Base-by-base conservation (phyloP, 2,329 filamentous ascomycete species). In the Pseudogymnoascus verrucosus region DNA sequence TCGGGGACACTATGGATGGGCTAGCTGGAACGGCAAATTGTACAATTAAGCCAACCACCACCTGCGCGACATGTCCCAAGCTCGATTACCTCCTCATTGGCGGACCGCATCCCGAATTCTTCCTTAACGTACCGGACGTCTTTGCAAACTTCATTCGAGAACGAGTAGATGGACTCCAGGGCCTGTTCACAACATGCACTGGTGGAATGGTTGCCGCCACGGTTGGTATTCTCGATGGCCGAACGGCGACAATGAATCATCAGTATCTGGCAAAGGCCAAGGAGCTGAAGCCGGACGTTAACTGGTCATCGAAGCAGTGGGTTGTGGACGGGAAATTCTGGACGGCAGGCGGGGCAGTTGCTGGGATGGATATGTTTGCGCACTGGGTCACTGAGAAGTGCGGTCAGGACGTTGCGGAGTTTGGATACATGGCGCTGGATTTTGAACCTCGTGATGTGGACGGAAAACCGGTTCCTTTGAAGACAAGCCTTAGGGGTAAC, bases 291-390 rank as follows among this genome's bases (percentile, higher is more conserved):
- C 76, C 79, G 0, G 72, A 76, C 0, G 78, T 80, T 10, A 75
- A 78, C 3, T 81, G 78, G 79, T 74, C 74, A 0, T 71, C 67
- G 28, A 73, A 78, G 26, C 76, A 80, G 65, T 81, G 78, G 78
- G 70, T 79, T 63, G 64, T 76, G 0, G 77, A 80, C 60, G 76
- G 73, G 0, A 79, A 80, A 39, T 72, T 80, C 31, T 81, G 79
- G 79, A 81, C 79, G 2, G 76, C 75, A 0, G 74, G 74, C 1
- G 79, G 79, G 12, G 77, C 79, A 0, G 69, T 76, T 14, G 78
- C 79, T 4, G 79, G 78, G 0, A 80, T 86, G 54, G 86, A 89
- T 75, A 75, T 82, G 65, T 66, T 72, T 37, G 66, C 69, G 10
- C 51, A 67, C 28, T 72, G 70, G 69, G 65, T 71, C 3, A 66